A percentile compares a stretch with the other conserved stretches of the same genome.
These are phyloP conservation scores for Fusarium palustre DNA, from an alignment of 2,329 filamentous ascomycete species.

Conservation along the genomic window DNA sequence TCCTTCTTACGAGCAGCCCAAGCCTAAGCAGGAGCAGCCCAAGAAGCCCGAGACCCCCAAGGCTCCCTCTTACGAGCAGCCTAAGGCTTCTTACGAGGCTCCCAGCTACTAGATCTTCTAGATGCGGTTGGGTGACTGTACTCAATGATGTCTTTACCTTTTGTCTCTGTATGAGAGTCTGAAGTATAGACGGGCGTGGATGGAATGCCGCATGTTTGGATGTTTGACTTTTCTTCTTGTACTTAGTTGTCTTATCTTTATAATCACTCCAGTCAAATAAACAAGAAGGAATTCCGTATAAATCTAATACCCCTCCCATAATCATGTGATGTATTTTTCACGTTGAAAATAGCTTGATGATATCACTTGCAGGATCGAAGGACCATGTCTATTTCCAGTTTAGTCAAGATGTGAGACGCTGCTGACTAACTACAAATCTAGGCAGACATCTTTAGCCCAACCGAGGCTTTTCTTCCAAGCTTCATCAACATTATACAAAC, in stretches of 20 bases:
- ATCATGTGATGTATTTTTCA: background rate
- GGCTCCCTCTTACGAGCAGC: background rate
- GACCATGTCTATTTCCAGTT: background rate
- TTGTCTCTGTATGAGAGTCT: background rate
- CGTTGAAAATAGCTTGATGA: too few species aligned
- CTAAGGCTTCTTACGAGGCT: background rate
- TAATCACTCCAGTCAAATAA: constrained; percentile 15
- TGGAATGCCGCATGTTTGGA: constrained; percentile 3
- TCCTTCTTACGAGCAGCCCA: background rate
- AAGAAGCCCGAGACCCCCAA: constrained; percentile 1
- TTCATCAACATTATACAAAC: background rate
- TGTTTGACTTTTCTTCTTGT: constrained; percentile 12
- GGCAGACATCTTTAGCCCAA: background rate
- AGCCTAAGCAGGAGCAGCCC: constrained; percentile 1
- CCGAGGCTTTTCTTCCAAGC: background rate
- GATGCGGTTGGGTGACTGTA: too few species aligned
- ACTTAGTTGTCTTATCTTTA: constrained; percentile 12
- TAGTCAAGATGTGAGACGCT: background rate
- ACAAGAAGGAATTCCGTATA: constrained; percentile 1
- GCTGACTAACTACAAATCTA: background rate
- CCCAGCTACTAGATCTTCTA: background rate
- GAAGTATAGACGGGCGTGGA: background rate
- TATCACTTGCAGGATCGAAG: background rate
- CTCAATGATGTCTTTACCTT: background rate
- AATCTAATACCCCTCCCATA: accelerated